A percentile compares a stretch with the other conserved stretches of the same genome.
Conservation (phyloP, 176 grass and related monocot genomes). For the Hyparrhenia diplandra region DNA sequence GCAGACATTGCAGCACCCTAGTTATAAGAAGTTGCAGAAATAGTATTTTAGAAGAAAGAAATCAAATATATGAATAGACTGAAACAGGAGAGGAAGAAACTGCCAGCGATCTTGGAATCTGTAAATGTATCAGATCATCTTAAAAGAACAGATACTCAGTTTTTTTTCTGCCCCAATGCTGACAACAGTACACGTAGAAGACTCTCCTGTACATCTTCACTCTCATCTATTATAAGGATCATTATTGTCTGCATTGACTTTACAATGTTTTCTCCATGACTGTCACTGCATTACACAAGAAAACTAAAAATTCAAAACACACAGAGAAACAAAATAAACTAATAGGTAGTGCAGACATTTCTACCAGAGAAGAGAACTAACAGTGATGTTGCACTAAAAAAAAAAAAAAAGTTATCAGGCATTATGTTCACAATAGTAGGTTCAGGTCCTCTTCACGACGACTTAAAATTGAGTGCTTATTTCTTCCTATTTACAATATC, state of each 20-base stretch:
- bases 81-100: background rate
- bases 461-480: background rate
- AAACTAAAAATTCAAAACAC: conserved; percentile 12
- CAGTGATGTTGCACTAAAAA: background rate
- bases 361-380: background rate
- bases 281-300: conserved; percentile 64
- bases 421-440: conserved; percentile 5
- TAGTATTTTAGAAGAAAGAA: conserved; percentile 19
- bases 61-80: background rate
- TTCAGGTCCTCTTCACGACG: background rate
- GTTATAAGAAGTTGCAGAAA: conserved; percentile 37
- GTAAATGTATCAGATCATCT: background rate
- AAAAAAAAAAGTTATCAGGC: background rate
- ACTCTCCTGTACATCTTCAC: conserved; percentile 81
- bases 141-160: conserved; percentile 42
- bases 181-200: conserved; percentile 72
- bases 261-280: conserved; percentile 71
- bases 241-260: conserved; percentile 95
- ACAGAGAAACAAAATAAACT: conserved; percentile 23
- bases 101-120: background rate
- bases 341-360: background rate
- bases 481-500: background rate
- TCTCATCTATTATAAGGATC: conserved; percentile 92
- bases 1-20: conserved; percentile 63
- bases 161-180: conserved; percentile 72